Conservation (phyloP, 345 rosid genomes). For the Boechera stricta region DNA sequence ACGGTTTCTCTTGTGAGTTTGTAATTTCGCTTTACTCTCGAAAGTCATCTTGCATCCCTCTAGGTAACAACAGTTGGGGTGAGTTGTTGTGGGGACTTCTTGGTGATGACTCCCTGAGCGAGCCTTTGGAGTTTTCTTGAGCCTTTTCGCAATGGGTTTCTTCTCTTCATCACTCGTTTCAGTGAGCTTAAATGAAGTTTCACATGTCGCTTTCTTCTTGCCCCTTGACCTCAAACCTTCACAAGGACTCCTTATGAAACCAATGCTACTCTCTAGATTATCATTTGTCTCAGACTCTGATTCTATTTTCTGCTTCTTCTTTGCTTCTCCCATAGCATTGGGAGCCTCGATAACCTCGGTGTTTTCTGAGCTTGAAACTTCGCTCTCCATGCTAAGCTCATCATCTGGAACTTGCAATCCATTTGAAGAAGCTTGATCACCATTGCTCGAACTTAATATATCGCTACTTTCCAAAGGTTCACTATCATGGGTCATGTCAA, state of each 20-base stretch:
- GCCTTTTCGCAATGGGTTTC: constrained; percentile 48
- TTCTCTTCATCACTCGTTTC: constrained; percentile 44
- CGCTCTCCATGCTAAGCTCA: constrained; percentile 40
- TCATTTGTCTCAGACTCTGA: constrained; percentile 51
- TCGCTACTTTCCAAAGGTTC: constrained; percentile 38
- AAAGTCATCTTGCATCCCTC: constrained; percentile 92
- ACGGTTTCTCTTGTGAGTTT: constrained; percentile 71
- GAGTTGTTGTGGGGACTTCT: constrained; percentile 39
- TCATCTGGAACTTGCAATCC: constrained; percentile 46
- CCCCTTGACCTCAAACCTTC: constrained; percentile 95
- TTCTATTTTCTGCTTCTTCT: constrained; percentile 63
- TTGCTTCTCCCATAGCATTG: constrained; percentile 37
- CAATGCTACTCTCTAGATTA: constrained; percentile 37
- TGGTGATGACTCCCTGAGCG: constrained; percentile 29
- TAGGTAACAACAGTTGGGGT: constrained; percentile 62
- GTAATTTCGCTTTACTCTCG: constrained; percentile 66
- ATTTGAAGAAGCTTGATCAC: constrained; percentile 44
- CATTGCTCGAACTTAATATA: constrained; percentile 33
- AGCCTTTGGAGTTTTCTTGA: constrained; percentile 46
- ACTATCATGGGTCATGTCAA: constrained; percentile 37
- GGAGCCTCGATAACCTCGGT: constrained; percentile 20
- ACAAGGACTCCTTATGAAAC: constrained; percentile 90
- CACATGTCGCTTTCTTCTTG: constrained; percentile 46
- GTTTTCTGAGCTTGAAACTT: constrained; percentile 43
- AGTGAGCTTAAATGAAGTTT: constrained; percentile 35